Evolutionary conservation across 2,329 filamentous ascomycete species (phyloP).

Genomic region (Coniella lustricola): DNA sequence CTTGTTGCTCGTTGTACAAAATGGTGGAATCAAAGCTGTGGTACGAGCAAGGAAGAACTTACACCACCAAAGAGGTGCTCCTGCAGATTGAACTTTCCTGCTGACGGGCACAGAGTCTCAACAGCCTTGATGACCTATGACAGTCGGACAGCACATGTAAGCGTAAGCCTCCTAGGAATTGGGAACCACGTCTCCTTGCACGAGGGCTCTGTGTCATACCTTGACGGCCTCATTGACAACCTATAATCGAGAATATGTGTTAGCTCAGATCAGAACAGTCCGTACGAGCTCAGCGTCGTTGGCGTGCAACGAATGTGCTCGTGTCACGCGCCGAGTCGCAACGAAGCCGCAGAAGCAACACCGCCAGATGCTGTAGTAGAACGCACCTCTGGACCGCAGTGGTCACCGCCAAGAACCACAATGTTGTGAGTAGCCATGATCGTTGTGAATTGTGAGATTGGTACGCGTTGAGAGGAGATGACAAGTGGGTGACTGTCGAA

Average conservation of each 20-base stretch:
- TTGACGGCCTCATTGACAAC: slow-evolving; percentile 81
- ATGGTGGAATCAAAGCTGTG: no score
- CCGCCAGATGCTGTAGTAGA: not conserved
- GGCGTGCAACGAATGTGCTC: not conserved
- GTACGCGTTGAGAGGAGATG: not conserved
- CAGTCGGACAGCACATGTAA: not conserved
- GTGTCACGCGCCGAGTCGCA: not conserved
- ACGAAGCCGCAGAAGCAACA: not conserved
- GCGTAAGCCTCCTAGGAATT: not conserved
- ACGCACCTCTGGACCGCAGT: slow-evolving; percentile 74
- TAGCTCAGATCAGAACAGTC: slow-evolving; percentile 14
- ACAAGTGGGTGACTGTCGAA: not conserved
- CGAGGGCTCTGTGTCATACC: slow-evolving; percentile 38
- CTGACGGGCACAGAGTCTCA: slow-evolving; percentile 61
- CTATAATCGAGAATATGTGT: slow-evolving; percentile 32
- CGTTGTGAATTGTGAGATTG: slow-evolving; percentile 1
- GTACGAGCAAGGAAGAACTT: slow-evolving; percentile 34
- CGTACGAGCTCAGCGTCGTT: no score
- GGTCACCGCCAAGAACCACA: slow-evolving; percentile 76
- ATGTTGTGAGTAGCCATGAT: slow-evolving; percentile 66
- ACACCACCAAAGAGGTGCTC: slow-evolving; percentile 88
- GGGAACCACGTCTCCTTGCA: not conserved
- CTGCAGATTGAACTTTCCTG: slow-evolving; percentile 78
- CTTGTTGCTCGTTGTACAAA: not conserved
- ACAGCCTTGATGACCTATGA: slow-evolving; percentile 61